Percentiles rank a stretch among this genome's conserved stretches.
These are phyloP conservation scores for Pseudogymnoascus destructans DNA, from an alignment of 2,329 filamentous ascomycete genomes.

Conservation along the genomic window DNA sequence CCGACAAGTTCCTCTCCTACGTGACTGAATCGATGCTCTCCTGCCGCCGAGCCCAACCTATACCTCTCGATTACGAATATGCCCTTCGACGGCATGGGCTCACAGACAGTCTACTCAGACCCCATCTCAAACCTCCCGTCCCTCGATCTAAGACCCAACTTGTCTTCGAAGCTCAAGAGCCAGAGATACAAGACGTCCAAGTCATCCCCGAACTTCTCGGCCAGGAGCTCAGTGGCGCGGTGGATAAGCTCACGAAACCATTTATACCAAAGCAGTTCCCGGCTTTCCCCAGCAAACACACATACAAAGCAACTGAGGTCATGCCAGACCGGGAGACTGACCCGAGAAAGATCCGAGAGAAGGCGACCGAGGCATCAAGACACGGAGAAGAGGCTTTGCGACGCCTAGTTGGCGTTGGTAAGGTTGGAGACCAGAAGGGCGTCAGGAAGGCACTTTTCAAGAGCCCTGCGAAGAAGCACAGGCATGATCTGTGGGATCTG, in stretches of 20 bases:
- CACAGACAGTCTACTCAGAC: conserved; percentile 37
- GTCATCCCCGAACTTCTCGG: conserved; percentile 30
- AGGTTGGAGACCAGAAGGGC: conserved; percentile 52
- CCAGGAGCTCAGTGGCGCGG: conserved; percentile 43
- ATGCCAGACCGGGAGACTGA: conserved; percentile 34
- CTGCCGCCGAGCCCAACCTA: conserved; percentile 35
- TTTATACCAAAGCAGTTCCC: conserved; percentile 49
- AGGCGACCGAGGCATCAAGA: conserved; percentile 45
- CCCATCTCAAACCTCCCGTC: conserved; percentile 43
- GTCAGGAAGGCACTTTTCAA: conserved; percentile 39
- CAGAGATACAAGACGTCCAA: conserved; percentile 31
- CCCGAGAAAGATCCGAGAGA: conserved; percentile 44
- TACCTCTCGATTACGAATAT: conserved; percentile 45
- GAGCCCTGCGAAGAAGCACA: conserved; percentile 38
- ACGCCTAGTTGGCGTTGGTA: conserved; percentile 46
- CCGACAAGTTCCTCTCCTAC: conserved; percentile 21
- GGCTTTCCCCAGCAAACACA: conserved; percentile 50
- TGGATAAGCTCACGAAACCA: conserved; percentile 40
- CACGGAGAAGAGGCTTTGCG: conserved; percentile 50
- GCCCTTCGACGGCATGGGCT: conserved; percentile 40
- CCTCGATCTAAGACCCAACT: conserved; percentile 26
- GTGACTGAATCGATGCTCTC: conserved; percentile 24
- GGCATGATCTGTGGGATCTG: conserved; percentile 47
- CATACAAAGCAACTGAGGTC: conserved; percentile 46
- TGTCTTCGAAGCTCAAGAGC: conserved; percentile 24